phyloP scores from a whole-genome alignment of 2,329 filamentous ascomycete species.

The Colletotrichum paranaense region DNA sequence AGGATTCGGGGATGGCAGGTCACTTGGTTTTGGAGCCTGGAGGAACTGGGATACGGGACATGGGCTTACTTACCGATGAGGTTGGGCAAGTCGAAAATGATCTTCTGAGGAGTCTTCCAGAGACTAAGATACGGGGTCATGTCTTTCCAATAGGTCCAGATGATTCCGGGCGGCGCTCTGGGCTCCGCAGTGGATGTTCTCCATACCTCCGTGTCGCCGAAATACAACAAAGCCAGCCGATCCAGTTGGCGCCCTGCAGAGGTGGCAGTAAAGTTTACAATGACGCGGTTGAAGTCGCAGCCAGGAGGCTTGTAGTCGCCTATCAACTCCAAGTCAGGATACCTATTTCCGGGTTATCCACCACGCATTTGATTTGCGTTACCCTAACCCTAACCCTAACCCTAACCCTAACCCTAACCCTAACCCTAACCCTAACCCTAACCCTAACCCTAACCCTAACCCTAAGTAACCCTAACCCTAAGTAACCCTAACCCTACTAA shows the following conservation, averaged over 20 bases:
- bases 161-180: slow-evolving; percentile 71
- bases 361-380: not conserved
- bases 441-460: too few species aligned
- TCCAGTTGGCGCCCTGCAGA: slow-evolving; percentile 81
- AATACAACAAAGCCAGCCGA: slow-evolving; percentile 78
- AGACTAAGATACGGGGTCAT: slow-evolving; percentile 77
- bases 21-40: not conserved
- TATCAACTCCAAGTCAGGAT: slow-evolving; percentile 44
- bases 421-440: too few species aligned
- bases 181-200: slow-evolving; percentile 87
- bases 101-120: slow-evolving; percentile 75
- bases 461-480: too few species aligned
- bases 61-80: slow-evolving; percentile 58
- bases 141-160: slow-evolving; percentile 83
- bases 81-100: slow-evolving; percentile 86
- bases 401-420: too few species aligned
- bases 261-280: slow-evolving; percentile 80
- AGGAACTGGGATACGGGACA: not conserved
- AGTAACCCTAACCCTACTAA: too few species aligned
- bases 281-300: slow-evolving; percentile 79
- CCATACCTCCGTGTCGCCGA: slow-evolving; percentile 84
- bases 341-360: slow-evolving; percentile 17
- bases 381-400: too few species aligned
- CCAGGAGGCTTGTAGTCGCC: slow-evolving; percentile 73
- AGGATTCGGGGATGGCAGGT: not conserved